These are phyloP conservation scores for Starmerella bombi DNA, from an alignment of 805 yeast species.

Conservation along the genomic window DNA sequence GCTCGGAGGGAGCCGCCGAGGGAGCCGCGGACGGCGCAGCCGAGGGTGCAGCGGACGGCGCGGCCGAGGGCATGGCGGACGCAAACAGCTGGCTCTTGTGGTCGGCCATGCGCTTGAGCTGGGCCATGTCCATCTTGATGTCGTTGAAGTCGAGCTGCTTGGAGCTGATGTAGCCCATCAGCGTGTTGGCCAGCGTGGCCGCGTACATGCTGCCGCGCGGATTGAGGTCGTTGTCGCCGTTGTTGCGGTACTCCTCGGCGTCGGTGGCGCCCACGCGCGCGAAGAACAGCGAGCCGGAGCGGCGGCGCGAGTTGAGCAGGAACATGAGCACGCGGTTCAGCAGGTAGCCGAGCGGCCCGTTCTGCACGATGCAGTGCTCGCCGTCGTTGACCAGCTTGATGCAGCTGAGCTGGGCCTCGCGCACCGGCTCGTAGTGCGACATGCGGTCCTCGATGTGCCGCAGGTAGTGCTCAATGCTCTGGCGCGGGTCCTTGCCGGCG, in stretches of 20 bases:
- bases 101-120: slow-evolving; percentile 17
- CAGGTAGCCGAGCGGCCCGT: slow-evolving; percentile 75
- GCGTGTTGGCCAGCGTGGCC: slow-evolving; percentile 43
- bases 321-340: slow-evolving; percentile 84
- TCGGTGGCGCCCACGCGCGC: slow-evolving; percentile 41
- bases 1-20: too few relatives aligned
- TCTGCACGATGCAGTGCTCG: slow-evolving; percentile 63
- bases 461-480: slow-evolving; percentile 66
- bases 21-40: neutral
- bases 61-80: slow-evolving; percentile 10
- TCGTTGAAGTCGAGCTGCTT: slow-evolving; percentile 17
- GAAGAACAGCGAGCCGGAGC: slow-evolving; percentile 81
- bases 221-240: slow-evolving; percentile 71
- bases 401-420: slow-evolving; percentile 48
- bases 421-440: slow-evolving; percentile 61
- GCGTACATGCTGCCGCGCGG: slow-evolving; percentile 63
- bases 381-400: slow-evolving; percentile 87
- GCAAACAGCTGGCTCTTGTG: slow-evolving; percentile 14
- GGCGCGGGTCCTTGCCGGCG: slow-evolving; percentile 53
- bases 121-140: slow-evolving; percentile 13
- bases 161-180: slow-evolving; percentile 31
- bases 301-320: slow-evolving; percentile 78
- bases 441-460: slow-evolving; percentile 55
- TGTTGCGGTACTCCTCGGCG: slow-evolving; percentile 42
- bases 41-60: slow-evolving; percentile 11